These are phyloP conservation scores for Rhizophagus sp. DNA, from an alignment of 192 early-diverging fungal genomes.

Conservation along the genomic window DNA sequence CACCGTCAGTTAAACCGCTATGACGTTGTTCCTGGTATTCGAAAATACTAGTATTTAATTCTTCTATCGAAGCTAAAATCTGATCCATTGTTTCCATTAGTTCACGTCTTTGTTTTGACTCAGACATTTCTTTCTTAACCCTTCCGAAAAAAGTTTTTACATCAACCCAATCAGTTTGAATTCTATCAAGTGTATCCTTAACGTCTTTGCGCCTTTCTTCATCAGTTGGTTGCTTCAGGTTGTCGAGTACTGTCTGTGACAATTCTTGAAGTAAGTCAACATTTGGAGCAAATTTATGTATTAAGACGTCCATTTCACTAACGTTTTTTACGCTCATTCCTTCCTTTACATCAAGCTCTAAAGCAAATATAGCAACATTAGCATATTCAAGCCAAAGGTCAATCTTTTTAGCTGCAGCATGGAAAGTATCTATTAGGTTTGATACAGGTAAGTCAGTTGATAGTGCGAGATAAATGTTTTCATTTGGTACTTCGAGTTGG, in stretches of 20 bases:
- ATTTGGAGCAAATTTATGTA: conserved; percentile 47
- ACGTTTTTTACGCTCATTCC: conserved; percentile 41
- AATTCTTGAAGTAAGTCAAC: conserved; percentile 50
- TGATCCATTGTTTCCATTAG: conserved; percentile 42
- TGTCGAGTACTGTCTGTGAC: conserved; percentile 26
- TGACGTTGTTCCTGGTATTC: conserved; percentile 46
- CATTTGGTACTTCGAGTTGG: conserved; percentile 38
- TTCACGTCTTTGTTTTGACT: conserved; percentile 37
- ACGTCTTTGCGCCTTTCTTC: conserved; percentile 30
- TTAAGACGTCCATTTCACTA: conserved; percentile 42
- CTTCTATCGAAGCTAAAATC: conserved; percentile 45
- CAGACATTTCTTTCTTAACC: conserved; percentile 50
- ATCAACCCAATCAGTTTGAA: conserved; percentile 58
- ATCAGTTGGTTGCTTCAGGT: conserved; percentile 34
- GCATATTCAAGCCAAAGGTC: conserved; percentile 54
- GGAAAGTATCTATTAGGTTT: conserved; percentile 39
- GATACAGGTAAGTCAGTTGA: conserved; percentile 40
- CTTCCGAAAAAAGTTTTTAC: conserved; percentile 55
- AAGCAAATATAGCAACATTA: conserved; percentile 53
- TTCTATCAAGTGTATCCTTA: conserved; percentile 40
- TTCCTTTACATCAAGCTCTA: conserved; percentile 52
- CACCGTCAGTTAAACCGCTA: conserved; percentile 8
- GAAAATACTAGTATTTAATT: conserved; percentile 45
- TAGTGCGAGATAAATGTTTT: conserved; percentile 45
- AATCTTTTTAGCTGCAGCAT: conserved; percentile 36